Evolutionary conservation across 2,329 filamentous ascomycete species (phyloP).

Genomic region (Epichloe uncinata): DNA sequence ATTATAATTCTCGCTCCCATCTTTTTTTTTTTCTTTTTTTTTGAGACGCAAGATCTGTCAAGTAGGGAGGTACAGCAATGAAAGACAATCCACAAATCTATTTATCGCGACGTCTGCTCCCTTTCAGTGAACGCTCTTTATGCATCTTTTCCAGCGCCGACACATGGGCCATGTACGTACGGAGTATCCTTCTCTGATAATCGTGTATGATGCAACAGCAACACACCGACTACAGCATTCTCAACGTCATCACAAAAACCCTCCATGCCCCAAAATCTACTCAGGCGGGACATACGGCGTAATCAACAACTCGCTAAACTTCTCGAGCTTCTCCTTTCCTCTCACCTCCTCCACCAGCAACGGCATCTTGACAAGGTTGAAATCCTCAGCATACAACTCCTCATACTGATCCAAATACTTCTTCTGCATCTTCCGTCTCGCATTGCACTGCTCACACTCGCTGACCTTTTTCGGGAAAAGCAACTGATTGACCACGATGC

Average conservation of each 20-base stretch:
- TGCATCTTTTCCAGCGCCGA: no score
- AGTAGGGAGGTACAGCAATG: background rate
- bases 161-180: no score
- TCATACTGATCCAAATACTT: constrained; percentile 99
- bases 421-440: constrained; percentile 94
- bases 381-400: constrained; percentile 88
- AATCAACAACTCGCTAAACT: constrained; percentile 76
- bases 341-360: constrained; percentile 89
- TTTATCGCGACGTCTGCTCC: background rate
- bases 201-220: background rate
- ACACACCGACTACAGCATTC: background rate
- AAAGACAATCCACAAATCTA: background rate
- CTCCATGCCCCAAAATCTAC: constrained; percentile 12
- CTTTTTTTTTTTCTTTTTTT: background rate
- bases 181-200: background rate
- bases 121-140: background rate
- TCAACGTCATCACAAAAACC: background rate
- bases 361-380: constrained; percentile 98
- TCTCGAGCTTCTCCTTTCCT: constrained; percentile 86
- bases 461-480: constrained; percentile 80
- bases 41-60: background rate
- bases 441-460: constrained; percentile 88
- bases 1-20: background rate
- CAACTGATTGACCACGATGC: constrained; percentile 96
- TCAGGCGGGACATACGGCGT: constrained; percentile 59